Conservation (phyloP, 805 yeast genomes). For the Diddensiella transvaalensis region DNA sequence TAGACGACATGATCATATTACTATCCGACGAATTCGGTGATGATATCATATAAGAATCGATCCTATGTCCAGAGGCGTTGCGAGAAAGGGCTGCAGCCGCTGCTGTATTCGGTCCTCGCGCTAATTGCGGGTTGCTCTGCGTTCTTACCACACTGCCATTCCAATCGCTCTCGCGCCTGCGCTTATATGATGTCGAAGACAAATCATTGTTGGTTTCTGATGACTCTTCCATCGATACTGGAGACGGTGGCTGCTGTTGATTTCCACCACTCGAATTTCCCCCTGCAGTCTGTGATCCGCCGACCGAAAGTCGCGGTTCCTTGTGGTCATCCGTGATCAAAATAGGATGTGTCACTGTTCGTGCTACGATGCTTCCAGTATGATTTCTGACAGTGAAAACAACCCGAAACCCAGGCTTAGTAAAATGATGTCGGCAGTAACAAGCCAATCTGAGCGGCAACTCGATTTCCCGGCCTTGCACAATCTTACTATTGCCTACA, state of each 20-base stretch:
- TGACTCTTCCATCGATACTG: slow-evolving; percentile 36
- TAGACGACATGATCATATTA: slow-evolving; percentile 3
- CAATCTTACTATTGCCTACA: slow-evolving; percentile 14
- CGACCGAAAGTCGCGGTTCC: slow-evolving; percentile 22
- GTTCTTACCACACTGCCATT: slow-evolving; percentile 7
- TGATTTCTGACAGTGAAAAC: slow-evolving; percentile 54
- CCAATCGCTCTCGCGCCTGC: slow-evolving; percentile 24
- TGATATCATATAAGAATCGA: slow-evolving; percentile 2
- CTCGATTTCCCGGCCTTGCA: slow-evolving; percentile 39
- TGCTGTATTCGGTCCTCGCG: too few relatives aligned
- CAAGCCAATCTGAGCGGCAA: slow-evolving; percentile 80
- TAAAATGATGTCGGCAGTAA: slow-evolving; percentile 93
- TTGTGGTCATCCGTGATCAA: slow-evolving; percentile 95
- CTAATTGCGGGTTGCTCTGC: neutral
- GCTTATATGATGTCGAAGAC: slow-evolving; percentile 20
- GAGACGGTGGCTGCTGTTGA: slow-evolving; percentile 26
- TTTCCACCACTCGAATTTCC: slow-evolving; percentile 2
- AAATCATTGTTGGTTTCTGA: slow-evolving; percentile 22
- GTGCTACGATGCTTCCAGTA: slow-evolving; percentile 65
- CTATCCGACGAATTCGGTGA: slow-evolving; percentile 16
- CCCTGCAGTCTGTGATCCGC: neutral
- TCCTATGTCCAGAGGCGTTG: slow-evolving; percentile 5
- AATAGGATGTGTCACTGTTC: slow-evolving; percentile 65
- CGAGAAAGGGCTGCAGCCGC: slow-evolving; percentile 1
- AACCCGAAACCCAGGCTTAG: slow-evolving; percentile 42